Base-by-base conservation (phyloP, 192 early-diverging fungal species). In the Backusella circina region DNA sequence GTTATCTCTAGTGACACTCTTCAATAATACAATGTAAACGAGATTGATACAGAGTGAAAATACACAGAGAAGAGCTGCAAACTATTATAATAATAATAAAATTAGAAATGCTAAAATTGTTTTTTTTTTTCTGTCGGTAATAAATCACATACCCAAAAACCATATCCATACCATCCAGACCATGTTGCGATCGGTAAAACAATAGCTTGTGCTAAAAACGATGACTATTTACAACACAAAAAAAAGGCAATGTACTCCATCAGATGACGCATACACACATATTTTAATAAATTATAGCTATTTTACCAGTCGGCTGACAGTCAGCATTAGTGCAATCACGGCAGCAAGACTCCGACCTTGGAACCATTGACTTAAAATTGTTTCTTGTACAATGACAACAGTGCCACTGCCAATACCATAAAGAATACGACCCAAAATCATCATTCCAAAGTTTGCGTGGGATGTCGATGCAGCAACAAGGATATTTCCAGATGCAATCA, bases 311-410 rank as follows among this genome's bases (percentile, higher is more conserved):
- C 90, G 90, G 21, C 91, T 90, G 12, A 87, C 90, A n/a, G 90
- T 88, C 47, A 93, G 83, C 76, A 90, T 90, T 54, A 91, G 78
- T 4, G 90, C 90, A 51, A 93, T 84, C 18, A 91, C 90, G 12
- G 90, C 82, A 5, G 90, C 90, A 26, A 92, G 82, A 0, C 90
- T 86, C 67, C 85, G 85, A 71, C 91, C 91, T n/a, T 83, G 85
- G 77, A 93, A 93, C 84, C 91, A 92, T 84, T 90, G 90, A 16
- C 90, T 88, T 31, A 92, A 84, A 5, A 93, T 93, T 5, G 91
- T 93, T 69, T 93, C 91, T 79, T 94, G 92, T 23, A 92, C 89
- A 36, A 91, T 91, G 0, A 89, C 87, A 36, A 94, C 89, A n/a
- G 91, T 87, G 2, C 90, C 91, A 30, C 88, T 89, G 16, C 92